Evolutionary conservation across 805 yeast genomes (phyloP).

Genomic region (Saccharomycopsis amapae): DNA sequence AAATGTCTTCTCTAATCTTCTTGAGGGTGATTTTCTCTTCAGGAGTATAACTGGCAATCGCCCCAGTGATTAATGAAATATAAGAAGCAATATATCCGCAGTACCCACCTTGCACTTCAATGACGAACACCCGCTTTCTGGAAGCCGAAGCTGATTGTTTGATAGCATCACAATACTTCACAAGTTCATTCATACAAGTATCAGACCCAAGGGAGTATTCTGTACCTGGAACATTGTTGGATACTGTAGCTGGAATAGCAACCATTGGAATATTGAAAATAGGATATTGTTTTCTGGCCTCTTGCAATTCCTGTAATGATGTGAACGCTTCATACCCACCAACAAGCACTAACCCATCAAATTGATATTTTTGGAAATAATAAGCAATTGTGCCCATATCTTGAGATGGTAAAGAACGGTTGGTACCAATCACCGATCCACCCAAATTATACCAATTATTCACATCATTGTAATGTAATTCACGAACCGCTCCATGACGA

Average conservation of each 20-base stretch:
- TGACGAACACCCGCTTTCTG: conserved; percentile 89
- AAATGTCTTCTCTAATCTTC: conserved; percentile 70
- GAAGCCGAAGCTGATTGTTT: conserved; percentile 94
- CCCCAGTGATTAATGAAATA: conserved; percentile 82
- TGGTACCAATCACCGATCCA: conserved; percentile 96
- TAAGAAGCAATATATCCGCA: conserved; percentile 89
- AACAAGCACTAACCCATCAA: conserved; percentile 83
- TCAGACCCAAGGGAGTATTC: conserved; percentile 94
- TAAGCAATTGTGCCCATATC: conserved; percentile 90
- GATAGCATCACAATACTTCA: conserved; percentile 89
- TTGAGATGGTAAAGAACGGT: conserved; percentile 70
- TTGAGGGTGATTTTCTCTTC: conserved; percentile 68
- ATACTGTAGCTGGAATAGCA: conserved; percentile 89
- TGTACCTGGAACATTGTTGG: conserved; percentile 98
- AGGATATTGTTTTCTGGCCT: conserved; percentile 74
- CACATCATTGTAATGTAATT: conserved; percentile 75
- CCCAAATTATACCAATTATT: conserved; percentile 86
- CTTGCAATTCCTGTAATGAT: conserved; percentile 73
- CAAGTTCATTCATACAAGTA: conserved; percentile 87
- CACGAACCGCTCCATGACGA: conserved; percentile 76
- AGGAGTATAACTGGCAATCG: conserved; percentile 85
- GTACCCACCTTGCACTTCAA: conserved; percentile 97
- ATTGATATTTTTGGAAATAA: conserved; percentile 79
- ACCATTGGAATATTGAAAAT: conserved; percentile 92
- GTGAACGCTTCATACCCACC: conserved; percentile 98